phyloP scores from a whole-genome alignment of 2,329 filamentous ascomycete genomes.

The Coniochaeta sp. region DNA sequence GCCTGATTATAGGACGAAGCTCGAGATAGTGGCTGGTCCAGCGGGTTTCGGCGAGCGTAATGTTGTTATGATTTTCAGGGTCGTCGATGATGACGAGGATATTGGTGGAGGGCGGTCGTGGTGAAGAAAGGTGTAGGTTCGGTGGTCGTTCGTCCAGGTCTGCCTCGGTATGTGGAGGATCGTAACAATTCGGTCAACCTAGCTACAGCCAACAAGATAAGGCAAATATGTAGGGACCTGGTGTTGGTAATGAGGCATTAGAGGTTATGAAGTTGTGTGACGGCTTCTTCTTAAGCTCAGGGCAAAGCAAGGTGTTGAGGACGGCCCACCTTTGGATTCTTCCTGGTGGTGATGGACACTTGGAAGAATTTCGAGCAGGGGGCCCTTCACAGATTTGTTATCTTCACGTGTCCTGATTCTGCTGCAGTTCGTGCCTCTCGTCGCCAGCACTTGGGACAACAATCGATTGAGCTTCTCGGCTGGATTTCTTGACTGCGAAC shows the following conservation, averaged over 20 bases:
- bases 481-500: too few species aligned
- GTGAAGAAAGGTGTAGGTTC: background rate
- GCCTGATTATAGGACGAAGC: background rate
- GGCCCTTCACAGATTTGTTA: slow-evolving; percentile 9
- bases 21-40: background rate
- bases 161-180: background rate
- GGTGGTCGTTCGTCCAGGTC: background rate
- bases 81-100: background rate
- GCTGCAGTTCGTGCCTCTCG: background rate
- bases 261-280: background rate
- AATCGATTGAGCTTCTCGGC: too few species aligned
- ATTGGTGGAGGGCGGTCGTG: background rate
- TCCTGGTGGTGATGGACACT: slow-evolving; percentile 10
- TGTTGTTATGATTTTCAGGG: too few species aligned
- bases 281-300: slow-evolving; percentile 1
- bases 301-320: slow-evolving; percentile 4
- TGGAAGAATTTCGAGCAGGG: slow-evolving; percentile 8
- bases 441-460: background rate
- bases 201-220: background rate
- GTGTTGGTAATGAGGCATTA: too few species aligned
- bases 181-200: background rate
- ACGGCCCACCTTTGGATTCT: slow-evolving; percentile 3
- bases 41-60: too few species aligned
- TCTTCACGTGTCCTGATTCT: slow-evolving; percentile 6
- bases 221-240: background rate